Evolutionary conservation across 768 basidiomycete species (phyloP).

Genomic region (Harrya chromipes): DNA sequence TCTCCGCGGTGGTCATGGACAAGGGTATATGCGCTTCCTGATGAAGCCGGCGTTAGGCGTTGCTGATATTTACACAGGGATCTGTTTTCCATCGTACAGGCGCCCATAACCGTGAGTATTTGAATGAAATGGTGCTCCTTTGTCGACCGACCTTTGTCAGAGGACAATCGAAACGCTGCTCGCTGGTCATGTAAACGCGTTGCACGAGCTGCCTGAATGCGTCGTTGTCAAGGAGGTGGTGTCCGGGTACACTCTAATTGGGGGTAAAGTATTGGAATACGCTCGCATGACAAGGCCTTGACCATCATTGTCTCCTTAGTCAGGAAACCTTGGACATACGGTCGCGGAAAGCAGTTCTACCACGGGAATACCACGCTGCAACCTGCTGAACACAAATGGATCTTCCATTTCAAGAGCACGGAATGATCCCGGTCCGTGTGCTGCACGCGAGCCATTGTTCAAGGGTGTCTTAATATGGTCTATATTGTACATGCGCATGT

Average conservation of each 20-base stretch:
- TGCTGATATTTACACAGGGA: conserved; percentile 7
- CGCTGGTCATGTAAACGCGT: conserved; percentile 15
- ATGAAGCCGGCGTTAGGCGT: too few species aligned
- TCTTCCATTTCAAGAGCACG: conserved; percentile 18
- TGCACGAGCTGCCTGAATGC: conserved; percentile 12
- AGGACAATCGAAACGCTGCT: conserved; percentile 25
- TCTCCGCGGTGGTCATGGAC: conserved; percentile 13
- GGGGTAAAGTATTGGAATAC: conserved; percentile 11
- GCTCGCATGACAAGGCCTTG: background rate
- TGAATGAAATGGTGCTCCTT: background rate
- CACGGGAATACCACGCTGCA: conserved; percentile 16
- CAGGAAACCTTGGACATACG: conserved; percentile 28
- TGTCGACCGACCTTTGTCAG: conserved; percentile 6
- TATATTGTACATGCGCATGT: background rate
- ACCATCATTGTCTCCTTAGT: conserved; percentile 12
- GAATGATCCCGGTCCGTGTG: background rate
- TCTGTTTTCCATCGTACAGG: conserved; percentile 9
- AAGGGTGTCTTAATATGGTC: background rate
- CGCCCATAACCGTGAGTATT: conserved; percentile 20
- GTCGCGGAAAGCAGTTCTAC: conserved; percentile 26
- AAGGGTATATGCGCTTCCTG: conserved; percentile 19
- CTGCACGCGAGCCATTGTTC: background rate
- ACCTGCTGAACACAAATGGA: conserved; percentile 27
- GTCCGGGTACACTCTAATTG: conserved; percentile 19
- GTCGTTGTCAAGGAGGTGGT: conserved; percentile 10